A percentile compares a stretch with the other conserved stretches of the same genome.
Evolutionary conservation across 2,329 filamentous ascomycete genomes (phyloP).

Genomic region (Cadophora luteo-olivacea): DNA sequence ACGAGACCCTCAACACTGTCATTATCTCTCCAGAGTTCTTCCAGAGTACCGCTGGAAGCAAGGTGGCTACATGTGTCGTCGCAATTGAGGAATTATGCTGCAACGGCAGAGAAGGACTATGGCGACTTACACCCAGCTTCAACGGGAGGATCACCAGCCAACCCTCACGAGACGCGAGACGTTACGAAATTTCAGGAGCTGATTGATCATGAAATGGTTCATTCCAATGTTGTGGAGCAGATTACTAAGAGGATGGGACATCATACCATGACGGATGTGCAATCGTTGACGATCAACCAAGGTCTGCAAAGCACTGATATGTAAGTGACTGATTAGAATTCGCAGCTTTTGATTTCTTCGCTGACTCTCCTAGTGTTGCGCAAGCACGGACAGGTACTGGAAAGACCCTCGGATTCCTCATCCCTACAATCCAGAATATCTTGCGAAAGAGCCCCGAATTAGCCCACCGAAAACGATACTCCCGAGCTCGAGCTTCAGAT

Average conservation of each 20-base stretch:
- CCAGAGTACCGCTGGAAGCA: conserved; percentile 32
- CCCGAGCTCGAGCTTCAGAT: conserved; percentile 57
- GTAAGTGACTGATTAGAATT: conserved; percentile 37
- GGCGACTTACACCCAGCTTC: conserved; percentile 14
- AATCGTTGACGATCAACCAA: conserved; percentile 80
- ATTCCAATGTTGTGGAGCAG: conserved; percentile 46
- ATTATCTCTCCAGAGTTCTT: conserved; percentile 29
- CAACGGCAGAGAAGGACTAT: conserved; percentile 15
- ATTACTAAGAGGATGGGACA: conserved; percentile 79
- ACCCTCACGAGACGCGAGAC: conserved; percentile 6
- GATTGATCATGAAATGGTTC: conserved; percentile 41
- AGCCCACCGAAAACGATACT: conserved; percentile 47
- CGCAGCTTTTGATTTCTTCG: neutral
- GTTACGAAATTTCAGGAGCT: conserved; percentile 45
- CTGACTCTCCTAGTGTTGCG: conserved; percentile 68
- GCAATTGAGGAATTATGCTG: conserved; percentile 31
- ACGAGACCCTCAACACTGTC: conserved; percentile 38
- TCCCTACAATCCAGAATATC: conserved; percentile 84
- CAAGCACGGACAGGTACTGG: conserved; percentile 97
- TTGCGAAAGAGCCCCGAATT: conserved; percentile 67
- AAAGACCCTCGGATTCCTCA: conserved; percentile 92
- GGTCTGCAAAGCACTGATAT: conserved; percentile 67
- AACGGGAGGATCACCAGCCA: neutral
- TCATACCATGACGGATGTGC: conserved; percentile 89
- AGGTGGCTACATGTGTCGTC: conserved; percentile 42